A percentile compares a stretch with the other conserved stretches of the same genome.
Conservation (phyloP, 192 early-diverging fungal genomes). For the Funneliformis mosseae region DNA sequence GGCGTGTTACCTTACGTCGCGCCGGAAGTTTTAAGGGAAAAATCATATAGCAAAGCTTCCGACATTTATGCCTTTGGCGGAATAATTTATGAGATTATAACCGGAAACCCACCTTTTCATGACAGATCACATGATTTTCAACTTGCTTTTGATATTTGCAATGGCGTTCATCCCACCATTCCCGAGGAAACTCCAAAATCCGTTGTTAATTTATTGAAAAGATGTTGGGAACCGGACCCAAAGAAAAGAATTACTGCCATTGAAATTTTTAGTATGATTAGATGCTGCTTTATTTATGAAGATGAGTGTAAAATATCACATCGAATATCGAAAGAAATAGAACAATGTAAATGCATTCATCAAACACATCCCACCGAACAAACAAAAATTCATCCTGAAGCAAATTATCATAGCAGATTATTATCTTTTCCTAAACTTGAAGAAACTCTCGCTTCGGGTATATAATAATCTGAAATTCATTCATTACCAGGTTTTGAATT, state of each 20-base stretch:
- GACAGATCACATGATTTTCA: background rate
- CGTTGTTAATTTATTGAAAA: background rate
- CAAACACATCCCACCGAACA: background rate
- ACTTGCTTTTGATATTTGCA: constrained; percentile 2
- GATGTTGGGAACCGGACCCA: background rate
- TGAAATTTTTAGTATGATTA: constrained; percentile 1
- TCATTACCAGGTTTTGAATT: no score
- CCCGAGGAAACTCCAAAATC: background rate
- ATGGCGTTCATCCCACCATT: background rate
- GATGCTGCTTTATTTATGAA: background rate
- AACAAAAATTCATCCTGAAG: background rate
- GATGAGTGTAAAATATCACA: background rate
- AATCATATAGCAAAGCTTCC: background rate
- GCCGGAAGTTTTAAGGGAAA: background rate
- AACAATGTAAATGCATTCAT: background rate
- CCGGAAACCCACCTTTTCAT: background rate
- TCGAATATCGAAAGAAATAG: background rate
- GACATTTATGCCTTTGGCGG: background rate
- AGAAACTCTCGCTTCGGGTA: background rate
- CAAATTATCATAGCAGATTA: background rate
- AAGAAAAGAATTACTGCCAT: background rate
- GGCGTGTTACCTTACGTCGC: background rate
- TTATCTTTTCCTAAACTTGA: background rate
- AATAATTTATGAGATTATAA: constrained; percentile 4
- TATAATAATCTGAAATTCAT: no score